Evolutionary conservation across 306 rosid genomes (phyloP).

Genomic region (Prosopis cineraria): DNA sequence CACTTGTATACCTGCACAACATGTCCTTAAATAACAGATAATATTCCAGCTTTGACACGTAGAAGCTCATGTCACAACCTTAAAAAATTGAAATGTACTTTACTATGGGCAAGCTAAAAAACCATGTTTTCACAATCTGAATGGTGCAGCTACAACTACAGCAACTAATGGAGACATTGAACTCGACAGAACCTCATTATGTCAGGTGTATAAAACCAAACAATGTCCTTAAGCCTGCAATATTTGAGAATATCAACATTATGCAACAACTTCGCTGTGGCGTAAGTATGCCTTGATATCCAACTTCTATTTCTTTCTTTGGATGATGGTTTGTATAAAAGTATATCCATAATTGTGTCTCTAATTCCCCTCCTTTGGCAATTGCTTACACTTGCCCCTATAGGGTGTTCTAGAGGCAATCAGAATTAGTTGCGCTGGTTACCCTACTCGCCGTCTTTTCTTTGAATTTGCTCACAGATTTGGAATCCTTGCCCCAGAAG

Average conservation of each 20-base stretch:
- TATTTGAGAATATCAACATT: constrained; percentile 88
- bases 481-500: constrained; percentile 85
- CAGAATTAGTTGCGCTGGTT: constrained; percentile 98
- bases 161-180: constrained; percentile 83
- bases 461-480: constrained; percentile 87
- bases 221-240: constrained; percentile 92
- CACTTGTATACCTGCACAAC: constrained; percentile 8
- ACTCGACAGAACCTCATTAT: constrained; percentile 95
- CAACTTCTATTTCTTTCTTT: constrained; percentile 38
- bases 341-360: constrained; percentile 3
- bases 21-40: constrained; percentile 20
- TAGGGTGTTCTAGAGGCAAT: constrained; percentile 99
- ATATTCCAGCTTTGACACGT: constrained; percentile 11
- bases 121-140: constrained; percentile 33
- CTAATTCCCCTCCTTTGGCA: constrained; percentile 25
- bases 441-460: constrained; percentile 92
- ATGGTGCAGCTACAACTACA: constrained; percentile 91
- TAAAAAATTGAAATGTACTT: constrained; percentile 34
- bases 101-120: constrained; percentile 47
- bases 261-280: constrained; percentile 99
- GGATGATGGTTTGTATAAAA: constrained; percentile 26
- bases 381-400: constrained; percentile 32
- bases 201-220: constrained; percentile 98
- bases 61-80: constrained; percentile 29
- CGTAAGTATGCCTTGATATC: constrained; percentile 63